Evolutionary conservation across 306 rosid genomes (phyloP), one percentile per base, ranked within the genome.

Genomic region (Cyamopsis tetragonoloba): DNA sequence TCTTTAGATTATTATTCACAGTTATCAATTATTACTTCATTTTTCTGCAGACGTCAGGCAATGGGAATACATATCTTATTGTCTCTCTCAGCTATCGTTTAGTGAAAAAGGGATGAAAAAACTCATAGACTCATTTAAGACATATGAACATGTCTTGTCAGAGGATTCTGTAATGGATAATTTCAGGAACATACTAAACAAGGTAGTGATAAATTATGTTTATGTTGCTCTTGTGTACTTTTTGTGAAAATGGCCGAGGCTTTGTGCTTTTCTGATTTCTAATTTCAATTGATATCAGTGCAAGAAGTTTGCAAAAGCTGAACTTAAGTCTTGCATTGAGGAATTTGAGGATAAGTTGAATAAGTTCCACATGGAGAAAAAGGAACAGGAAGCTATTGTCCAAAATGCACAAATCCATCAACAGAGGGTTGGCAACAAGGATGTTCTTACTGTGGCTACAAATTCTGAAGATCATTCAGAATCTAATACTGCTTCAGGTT

Each of bases 61-160:
- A 76, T 93, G 91, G 91, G 88, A 89, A 56, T 73, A 83, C 56
- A 88, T 93, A 66, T 86, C 98, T 67, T 93, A 89, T 72, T 93
- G 98, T 80, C 96, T 93, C 24, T 89, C 98, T 72, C 96, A 89
- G 91, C 85, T 93, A 72, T 69, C 96, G 34, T 93, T 86, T 81
- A 93, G 96, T 11, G 98, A 93, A 70, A 93, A 84, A 68, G 98
- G 98, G 78, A 78, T 93, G 78, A 93, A 86, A 82, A 93, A 86
- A 63, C 89, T 93, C 46, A 84, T 86, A 39, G 98, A 93, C 18
- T 77, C 86, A 66, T 93, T 93, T 77, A 93, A 87, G 86, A 81
- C 84, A 47, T 93, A 84, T 60, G 93, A 93, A 70, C 95, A 84
- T 68, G 87, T 70, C 69, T 81, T 93, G 38, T 88, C 83, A 0